A percentile compares a stretch with the other conserved stretches of the same genome.
These are phyloP conservation scores for Trebouxia sp. DNA, from an alignment of 139 green algal species.

Conservation along the genomic window DNA sequence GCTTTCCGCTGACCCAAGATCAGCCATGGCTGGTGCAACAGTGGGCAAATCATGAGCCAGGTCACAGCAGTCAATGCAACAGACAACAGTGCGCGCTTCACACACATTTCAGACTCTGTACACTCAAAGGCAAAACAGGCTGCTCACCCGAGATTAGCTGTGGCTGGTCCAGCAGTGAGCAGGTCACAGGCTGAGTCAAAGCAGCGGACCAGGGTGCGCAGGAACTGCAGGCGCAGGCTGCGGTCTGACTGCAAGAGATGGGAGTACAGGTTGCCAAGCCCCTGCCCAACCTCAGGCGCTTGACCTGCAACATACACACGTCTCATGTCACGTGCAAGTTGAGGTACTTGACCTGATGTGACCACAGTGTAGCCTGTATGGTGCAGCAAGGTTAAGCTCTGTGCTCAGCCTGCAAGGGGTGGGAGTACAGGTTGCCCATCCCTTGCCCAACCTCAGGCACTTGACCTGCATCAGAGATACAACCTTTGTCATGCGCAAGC, in stretches of 20 bases:
- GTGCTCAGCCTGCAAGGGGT: constrained; percentile 44
- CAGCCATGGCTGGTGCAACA: too few relatives aligned
- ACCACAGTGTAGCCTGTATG: too few relatives aligned
- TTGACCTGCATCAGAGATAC: neutral
- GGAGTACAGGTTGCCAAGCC: constrained; percentile 45
- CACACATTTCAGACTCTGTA: too few relatives aligned
- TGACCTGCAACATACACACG: neutral
- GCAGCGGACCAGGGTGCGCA: constrained; percentile 48
- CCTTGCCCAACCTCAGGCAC: neutral
- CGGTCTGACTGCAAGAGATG: constrained; percentile 45
- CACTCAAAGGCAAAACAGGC: neutral
- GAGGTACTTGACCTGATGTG: too few relatives aligned
- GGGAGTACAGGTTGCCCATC: constrained; percentile 45
- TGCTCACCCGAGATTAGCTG: constrained; percentile 23
- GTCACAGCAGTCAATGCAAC: too few relatives aligned
- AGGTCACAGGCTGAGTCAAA: constrained; percentile 47
- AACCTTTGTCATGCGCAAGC: too few relatives aligned
- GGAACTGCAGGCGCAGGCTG: constrained; percentile 42
- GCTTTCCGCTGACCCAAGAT: constrained; percentile 15
- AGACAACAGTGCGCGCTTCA: too few relatives aligned
- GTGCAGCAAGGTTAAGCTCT: too few relatives aligned
- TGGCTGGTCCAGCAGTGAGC: neutral
- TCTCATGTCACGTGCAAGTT: too few relatives aligned
- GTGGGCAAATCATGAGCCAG: too few relatives aligned
- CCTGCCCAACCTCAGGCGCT: neutral